These are phyloP conservation scores for Epichloe hybrida DNA, from an alignment of 2,329 filamentous ascomycete species.

Conservation along the genomic window DNA sequence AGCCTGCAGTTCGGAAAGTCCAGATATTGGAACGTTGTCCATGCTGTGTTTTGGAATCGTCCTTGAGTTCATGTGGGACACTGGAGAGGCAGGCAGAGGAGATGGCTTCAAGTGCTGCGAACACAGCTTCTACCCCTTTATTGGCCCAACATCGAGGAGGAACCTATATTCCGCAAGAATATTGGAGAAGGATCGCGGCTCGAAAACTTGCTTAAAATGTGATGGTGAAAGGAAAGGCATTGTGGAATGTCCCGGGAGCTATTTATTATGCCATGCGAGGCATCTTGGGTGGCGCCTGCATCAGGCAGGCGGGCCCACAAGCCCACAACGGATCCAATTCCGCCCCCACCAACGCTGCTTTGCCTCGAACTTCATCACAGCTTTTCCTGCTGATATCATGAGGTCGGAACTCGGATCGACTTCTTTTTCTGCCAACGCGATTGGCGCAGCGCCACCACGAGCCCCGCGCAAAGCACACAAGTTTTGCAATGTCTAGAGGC, in stretches of 20 bases:
- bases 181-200: too few species aligned
- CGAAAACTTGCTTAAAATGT: too few species aligned
- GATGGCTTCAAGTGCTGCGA: too few species aligned
- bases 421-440: neutral
- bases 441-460: neutral
- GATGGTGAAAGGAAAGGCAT: too few species aligned
- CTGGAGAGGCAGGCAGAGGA: neutral
- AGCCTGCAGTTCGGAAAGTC: slow-evolving; percentile 38
- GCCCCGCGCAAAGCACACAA: neutral
- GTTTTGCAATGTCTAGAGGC: slow-evolving; percentile 34
- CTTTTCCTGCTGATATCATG: neutral
- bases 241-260: too few species aligned
- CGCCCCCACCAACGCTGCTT: slow-evolving; percentile 2
- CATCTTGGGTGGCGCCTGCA: too few species aligned
- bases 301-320: neutral
- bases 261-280: too few species aligned
- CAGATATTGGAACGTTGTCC: slow-evolving; percentile 32
- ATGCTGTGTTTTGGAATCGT: slow-evolving; percentile 25
- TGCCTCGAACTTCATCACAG: neutral
- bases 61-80: slow-evolving; percentile 14
- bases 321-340: neutral
- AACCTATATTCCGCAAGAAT: too few species aligned
- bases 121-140: too few species aligned
- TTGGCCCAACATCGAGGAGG: too few species aligned
- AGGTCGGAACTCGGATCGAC: neutral